A percentile compares a stretch with the other conserved stretches of the same genome.
Evolutionary conservation across 2,329 filamentous ascomycete genomes (phyloP).

Genomic region (Cyphellophora attinorum): DNA sequence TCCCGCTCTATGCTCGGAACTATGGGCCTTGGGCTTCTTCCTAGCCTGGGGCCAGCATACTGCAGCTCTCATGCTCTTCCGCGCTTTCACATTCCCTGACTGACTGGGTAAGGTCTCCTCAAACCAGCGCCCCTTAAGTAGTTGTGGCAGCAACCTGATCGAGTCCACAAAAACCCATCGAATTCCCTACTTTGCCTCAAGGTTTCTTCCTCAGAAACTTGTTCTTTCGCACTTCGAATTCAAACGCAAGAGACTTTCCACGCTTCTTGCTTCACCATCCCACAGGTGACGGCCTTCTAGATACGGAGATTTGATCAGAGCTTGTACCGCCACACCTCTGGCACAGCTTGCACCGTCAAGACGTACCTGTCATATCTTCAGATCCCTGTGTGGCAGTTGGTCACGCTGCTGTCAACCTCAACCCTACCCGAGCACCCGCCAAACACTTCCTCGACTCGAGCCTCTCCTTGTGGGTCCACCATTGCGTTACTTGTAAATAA

Average conservation of each 20-base stretch:
- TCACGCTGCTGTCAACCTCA: conserved; percentile 1
- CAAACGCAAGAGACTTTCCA: no score
- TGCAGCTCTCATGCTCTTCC: not conserved
- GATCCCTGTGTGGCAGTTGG: not conserved
- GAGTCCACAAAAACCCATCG: not conserved
- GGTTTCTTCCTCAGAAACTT: not conserved
- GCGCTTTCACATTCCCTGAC: not conserved
- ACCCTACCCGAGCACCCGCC: not conserved
- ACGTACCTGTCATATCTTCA: not conserved
- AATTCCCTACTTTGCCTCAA: not conserved
- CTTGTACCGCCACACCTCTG: not conserved
- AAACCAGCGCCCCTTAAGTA: not conserved
- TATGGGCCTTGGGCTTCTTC: not conserved
- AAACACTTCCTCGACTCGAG: not conserved
- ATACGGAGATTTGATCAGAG: no score
- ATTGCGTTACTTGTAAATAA: conserved; percentile 1
- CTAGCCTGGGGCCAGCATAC: conserved; percentile 1
- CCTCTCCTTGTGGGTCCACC: not conserved
- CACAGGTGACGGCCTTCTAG: no score
- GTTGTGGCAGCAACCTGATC: not conserved
- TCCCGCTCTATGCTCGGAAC: not conserved
- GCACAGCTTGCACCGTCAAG: not conserved
- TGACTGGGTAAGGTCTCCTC: no score
- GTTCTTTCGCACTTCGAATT: no score
- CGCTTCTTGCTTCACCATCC: no score